phyloP scores from a whole-genome alignment of 495 filamentous ascomycete genomes.

The Podospora pseudopauciseta region DNA sequence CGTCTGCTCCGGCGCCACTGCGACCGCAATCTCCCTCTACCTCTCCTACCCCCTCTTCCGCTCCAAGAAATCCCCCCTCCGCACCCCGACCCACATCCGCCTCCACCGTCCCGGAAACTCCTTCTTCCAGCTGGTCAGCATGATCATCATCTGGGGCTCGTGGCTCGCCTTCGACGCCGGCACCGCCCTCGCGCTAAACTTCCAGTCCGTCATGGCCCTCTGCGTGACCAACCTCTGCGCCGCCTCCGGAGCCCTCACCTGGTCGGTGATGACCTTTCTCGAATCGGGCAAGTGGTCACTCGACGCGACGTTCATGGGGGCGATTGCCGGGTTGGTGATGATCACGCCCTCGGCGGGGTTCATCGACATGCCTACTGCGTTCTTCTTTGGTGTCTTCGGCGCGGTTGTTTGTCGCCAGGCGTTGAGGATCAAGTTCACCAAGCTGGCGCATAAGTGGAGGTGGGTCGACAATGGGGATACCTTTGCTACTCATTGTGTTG shows the following conservation, averaged over 20 bases:
- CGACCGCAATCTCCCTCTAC: conserved; percentile 76
- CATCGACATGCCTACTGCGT: conserved; percentile 80
- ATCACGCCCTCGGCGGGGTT: conserved; percentile 79
- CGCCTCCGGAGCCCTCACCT: conserved; percentile 76
- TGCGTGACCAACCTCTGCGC: conserved; percentile 91
- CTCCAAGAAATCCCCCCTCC: conserved; percentile 55
- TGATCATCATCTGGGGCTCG: conserved; percentile 91
- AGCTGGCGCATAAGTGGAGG: conserved; percentile 36
- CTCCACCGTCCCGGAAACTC: conserved; percentile 45
- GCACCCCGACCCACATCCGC: conserved; percentile 79
- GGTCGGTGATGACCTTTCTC: conserved; percentile 81
- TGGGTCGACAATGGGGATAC: conserved; percentile 76
- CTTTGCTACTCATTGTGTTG: conserved; percentile 74
- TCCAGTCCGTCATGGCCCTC: conserved; percentile 88
- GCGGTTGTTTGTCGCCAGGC: conserved; percentile 85
- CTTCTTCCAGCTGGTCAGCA: conserved; percentile 49
- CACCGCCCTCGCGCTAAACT: conserved; percentile 81
- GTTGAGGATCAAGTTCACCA: conserved; percentile 80
- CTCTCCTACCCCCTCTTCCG: conserved; percentile 43
- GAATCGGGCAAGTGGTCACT: conserved; percentile 93
- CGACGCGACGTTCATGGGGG: conserved; percentile 92
- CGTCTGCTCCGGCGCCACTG: conserved; percentile 74
- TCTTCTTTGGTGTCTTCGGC: conserved; percentile 79
- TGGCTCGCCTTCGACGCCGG: conserved; percentile 97
- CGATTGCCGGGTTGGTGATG: conserved; percentile 79